A percentile compares a stretch with the other conserved stretches of the same genome.
Conservation (phyloP, 176 grass and related monocot genomes). For the Pontederia crassipes region DNA sequence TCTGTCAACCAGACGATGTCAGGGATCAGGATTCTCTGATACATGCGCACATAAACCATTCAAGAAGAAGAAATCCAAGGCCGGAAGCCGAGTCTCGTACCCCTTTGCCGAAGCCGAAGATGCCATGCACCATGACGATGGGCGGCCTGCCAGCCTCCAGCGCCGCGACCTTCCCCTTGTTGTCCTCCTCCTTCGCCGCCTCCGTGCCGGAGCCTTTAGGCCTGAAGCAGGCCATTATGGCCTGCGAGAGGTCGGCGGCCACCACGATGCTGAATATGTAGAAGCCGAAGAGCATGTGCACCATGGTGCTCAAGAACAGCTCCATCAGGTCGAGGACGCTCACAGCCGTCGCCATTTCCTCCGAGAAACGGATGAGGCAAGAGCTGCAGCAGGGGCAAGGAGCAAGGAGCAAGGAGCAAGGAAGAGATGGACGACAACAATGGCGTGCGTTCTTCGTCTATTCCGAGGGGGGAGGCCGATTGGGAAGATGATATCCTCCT, state of each 20-base stretch:
- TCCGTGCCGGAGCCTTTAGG: constrained; percentile 38
- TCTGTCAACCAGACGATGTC: constrained; percentile 30
- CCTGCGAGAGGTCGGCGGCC: constrained; percentile 81
- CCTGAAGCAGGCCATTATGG: constrained; percentile 34
- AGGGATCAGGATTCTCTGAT: too few species aligned
- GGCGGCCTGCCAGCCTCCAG: constrained; percentile 65
- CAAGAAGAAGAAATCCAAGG: background rate
- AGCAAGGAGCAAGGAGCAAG: too few species aligned
- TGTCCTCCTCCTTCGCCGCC: constrained; percentile 16
- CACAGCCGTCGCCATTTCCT: constrained; percentile 46
- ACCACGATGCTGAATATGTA: constrained; percentile 92
- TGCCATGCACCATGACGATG: constrained; percentile 91
- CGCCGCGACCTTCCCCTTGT: constrained; percentile 29
- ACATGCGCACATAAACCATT: background rate
- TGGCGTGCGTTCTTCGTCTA: too few species aligned
- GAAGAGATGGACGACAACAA: too few species aligned
- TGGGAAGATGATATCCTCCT: too few species aligned
- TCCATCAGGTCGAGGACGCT: constrained; percentile 51
- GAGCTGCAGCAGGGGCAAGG: too few species aligned
- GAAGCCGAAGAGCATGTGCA: constrained; percentile 77
- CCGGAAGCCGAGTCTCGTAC: constrained; percentile 12
- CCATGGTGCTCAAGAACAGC: constrained; percentile 62
- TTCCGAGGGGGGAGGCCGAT: too few species aligned
- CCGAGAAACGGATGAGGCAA: too few species aligned
- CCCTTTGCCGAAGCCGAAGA: constrained; percentile 97